phyloP scores from a whole-genome alignment of 202 grass and related monocot species.

The Panicum hallii region DNA sequence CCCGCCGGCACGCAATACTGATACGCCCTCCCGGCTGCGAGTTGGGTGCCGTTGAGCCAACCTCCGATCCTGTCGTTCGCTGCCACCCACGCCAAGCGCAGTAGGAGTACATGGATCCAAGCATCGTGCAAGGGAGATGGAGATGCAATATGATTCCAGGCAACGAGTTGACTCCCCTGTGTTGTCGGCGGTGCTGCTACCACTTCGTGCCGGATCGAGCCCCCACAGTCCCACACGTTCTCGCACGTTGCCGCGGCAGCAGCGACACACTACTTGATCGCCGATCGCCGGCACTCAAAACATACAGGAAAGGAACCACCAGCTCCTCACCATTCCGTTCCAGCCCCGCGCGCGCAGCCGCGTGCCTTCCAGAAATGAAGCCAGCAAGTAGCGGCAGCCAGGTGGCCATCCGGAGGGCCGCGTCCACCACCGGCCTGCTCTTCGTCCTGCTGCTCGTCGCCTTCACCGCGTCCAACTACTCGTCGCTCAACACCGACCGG shows the following conservation, averaged over 20 bases:
- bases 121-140: not conserved
- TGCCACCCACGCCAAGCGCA: too few species aligned
- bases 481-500: conserved; percentile 30
- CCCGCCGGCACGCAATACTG: too few species aligned
- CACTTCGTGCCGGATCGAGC: conserved; percentile 15
- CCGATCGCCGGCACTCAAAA: not conserved
- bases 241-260: conserved; percentile 30
- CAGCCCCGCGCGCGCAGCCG: not conserved
- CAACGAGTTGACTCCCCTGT: not conserved
- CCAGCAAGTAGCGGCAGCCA: not conserved
- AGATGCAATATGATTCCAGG: not conserved
- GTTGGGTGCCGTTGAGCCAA: not conserved
- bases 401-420: conserved; percentile 30
- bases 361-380: conserved; percentile 26
- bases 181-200: not conserved
- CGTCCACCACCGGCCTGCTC: conserved; percentile 49
- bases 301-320: not conserved
- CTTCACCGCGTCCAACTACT: conserved; percentile 55
- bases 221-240: not conserved
- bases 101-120: not conserved
- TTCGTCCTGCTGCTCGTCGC: conserved; percentile 46
- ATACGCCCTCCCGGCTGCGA: not conserved
- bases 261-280: not conserved
- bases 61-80: too few species aligned
- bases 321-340: not conserved